phyloP scores from a whole-genome alignment of 306 rosid species.

The Trifolium subterraneum region DNA sequence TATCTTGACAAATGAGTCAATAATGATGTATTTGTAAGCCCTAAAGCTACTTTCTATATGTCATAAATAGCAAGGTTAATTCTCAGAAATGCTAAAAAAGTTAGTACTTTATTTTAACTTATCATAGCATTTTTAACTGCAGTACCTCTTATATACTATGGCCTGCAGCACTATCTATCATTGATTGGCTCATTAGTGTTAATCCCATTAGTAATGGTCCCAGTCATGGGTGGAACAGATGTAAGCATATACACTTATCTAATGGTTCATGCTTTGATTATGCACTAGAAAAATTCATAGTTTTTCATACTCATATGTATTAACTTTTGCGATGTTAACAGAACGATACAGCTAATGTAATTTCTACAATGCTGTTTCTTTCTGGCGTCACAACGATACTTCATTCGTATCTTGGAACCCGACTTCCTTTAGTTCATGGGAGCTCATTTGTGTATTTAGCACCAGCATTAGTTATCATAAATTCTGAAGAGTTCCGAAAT shows the following conservation, averaged over 20 bases:
- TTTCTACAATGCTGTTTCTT: slow-evolving; percentile 75
- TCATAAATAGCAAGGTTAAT: slow-evolving; percentile 1
- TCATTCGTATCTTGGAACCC: slow-evolving; percentile 76
- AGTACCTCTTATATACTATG: slow-evolving; percentile 76
- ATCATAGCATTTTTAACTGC: slow-evolving; percentile 48
- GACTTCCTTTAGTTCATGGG: slow-evolving; percentile 88
- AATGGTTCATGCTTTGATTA: slow-evolving; percentile 35
- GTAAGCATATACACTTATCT: slow-evolving; percentile 57
- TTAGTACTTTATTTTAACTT: slow-evolving; percentile 20
- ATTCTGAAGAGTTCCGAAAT: slow-evolving; percentile 74
- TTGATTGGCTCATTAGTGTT: slow-evolving; percentile 87
- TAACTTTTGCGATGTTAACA: slow-evolving; percentile 44
- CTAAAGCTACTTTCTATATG: slow-evolving; percentile 2
- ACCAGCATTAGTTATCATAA: slow-evolving; percentile 73
- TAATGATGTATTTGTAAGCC: not conserved
- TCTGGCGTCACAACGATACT: slow-evolving; percentile 81
- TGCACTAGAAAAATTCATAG: slow-evolving; percentile 18
- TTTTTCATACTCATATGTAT: slow-evolving; percentile 17
- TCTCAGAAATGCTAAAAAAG: not conserved
- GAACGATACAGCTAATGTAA: slow-evolving; percentile 79
- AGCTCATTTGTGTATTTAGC: slow-evolving; percentile 86
- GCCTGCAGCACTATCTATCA: slow-evolving; percentile 91
- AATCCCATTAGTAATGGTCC: slow-evolving; percentile 77
- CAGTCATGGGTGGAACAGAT: slow-evolving; percentile 86
- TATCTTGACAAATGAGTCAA: slow-evolving; percentile 6